Base-by-base conservation (phyloP, 2,329 filamentous ascomycete species). In the Fusarium proliferatum region DNA sequence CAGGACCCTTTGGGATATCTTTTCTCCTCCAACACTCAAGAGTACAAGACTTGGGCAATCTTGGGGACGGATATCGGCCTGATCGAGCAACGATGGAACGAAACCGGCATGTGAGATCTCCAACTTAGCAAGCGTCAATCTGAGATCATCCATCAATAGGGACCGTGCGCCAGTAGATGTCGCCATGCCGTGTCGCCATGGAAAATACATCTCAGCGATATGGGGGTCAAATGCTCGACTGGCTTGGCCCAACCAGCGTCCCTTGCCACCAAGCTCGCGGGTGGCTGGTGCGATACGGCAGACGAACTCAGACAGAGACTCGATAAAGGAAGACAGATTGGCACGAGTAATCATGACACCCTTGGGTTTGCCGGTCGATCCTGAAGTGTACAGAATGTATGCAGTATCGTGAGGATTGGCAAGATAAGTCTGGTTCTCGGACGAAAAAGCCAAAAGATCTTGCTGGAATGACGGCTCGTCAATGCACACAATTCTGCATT, bases 171-270 rank as follows among this genome's bases (percentile, higher is more conserved):
- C 43, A 28, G 43, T 45, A 17, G 23, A 45, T 28, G 43, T 45
- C 28, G 43, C 43, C 43, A 45, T 45, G 43, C 43, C 43, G 23
- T 45, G 43, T 3, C 43, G 23, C 43, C 43, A 45, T 5, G 43
- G 43, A 23, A 45, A 45, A 23, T 28, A 45, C 43, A 45, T 45
- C 9, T 45, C 43, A 9, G 43, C 43, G 28, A 45, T 45, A 42
- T 61, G 59, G 17, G 59, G 59, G 33, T 62, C 48, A 46, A 62
- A 62, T 12, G 59, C 59, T 56, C 59, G 49, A 33, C 59, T 62
- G 39, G 59, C 39, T 33, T 62, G 59, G n/a, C 59, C 48, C 34
- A 62, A 10, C 39, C 59, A 62, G 41, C 59, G 48, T 23, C 59
- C 59, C n/a, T 55, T 62, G 10, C 43, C 43, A 33, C 48, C 48